Evolutionary conservation across 352 stramenopile species (phyloP).

Genomic region (Pilasporangium apinafurcum): DNA sequence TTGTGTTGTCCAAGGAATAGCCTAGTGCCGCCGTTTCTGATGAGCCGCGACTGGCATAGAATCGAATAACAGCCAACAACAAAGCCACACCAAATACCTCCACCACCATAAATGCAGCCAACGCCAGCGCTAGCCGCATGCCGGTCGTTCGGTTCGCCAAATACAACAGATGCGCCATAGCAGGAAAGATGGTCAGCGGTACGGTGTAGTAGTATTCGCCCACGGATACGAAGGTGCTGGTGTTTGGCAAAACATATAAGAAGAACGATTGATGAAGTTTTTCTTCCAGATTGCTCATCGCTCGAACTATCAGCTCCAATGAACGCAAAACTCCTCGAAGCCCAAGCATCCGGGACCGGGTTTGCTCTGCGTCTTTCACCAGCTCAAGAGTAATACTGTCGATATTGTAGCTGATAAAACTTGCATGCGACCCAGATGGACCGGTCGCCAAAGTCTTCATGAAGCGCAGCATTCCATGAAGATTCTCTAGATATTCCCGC

Average conservation of each 20-base stretch:
- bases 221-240: conserved; percentile 75
- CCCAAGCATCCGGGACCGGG: conserved; percentile 12
- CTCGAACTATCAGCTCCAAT: conserved; percentile 62
- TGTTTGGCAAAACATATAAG: conserved; percentile 75
- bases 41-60: conserved; percentile 1
- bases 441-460: conserved; percentile 66
- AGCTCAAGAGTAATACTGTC: conserved; percentile 68
- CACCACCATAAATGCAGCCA: conserved; percentile 27
- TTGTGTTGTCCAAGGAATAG: no score
- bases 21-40: not conserved
- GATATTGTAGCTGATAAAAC: conserved; percentile 85
- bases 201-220: conserved; percentile 85
- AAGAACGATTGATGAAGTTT: conserved; percentile 88
- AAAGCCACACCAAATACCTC: conserved; percentile 19
- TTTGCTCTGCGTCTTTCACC: conserved; percentile 10
- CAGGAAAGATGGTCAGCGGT: conserved; percentile 56
- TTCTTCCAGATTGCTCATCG: conserved; percentile 84
- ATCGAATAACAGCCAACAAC: conserved; percentile 6
- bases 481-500: conserved; percentile 40
- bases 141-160: conserved; percentile 40
- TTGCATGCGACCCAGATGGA: conserved; percentile 58
- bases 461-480: conserved; percentile 73
- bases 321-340: conserved; percentile 36
- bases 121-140: conserved; percentile 55
- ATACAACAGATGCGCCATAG: conserved; percentile 53